phyloP scores from a whole-genome alignment of 371 early-diverging fungal genomes.

The Thermomucor indicae-seudaticae region DNA sequence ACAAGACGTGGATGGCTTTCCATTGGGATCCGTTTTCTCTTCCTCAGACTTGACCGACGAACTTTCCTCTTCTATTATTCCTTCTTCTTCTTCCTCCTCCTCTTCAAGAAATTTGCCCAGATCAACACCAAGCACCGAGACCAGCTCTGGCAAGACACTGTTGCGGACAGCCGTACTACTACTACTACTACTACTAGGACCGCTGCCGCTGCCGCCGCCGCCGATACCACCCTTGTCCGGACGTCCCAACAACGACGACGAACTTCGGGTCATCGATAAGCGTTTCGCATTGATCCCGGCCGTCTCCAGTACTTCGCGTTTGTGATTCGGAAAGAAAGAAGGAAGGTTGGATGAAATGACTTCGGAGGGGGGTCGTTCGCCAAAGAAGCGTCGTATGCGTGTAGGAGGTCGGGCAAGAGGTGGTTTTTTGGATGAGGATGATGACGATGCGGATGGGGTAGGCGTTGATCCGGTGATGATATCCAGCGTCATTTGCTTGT shows the following conservation, averaged over 20 bases:
- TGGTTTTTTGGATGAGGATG: conserved; percentile 1
- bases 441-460: conserved; percentile 1
- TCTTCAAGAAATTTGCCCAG: conserved; percentile 43
- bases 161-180: conserved; percentile 26
- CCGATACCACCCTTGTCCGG: too few relatives aligned
- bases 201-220: too few relatives aligned
- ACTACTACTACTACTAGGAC: conserved; percentile 16
- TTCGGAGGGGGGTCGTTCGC: conserved; percentile 92
- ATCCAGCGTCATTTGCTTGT: conserved; percentile 21
- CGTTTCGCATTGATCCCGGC: conserved; percentile 49
- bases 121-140: conserved; percentile 44
- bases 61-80: neutral
- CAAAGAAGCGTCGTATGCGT: conserved; percentile 64
- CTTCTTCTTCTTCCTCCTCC: conserved; percentile 30
- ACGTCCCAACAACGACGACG: conserved; percentile 19
- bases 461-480: conserved; percentile 21
- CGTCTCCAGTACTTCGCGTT: conserved; percentile 43
- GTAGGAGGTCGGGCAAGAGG: conserved; percentile 13
- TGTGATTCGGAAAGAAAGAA: conserved; percentile 82
- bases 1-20: neutral
- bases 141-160: conserved; percentile 47
- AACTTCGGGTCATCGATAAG: conserved; percentile 37
- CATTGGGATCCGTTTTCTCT: neutral
- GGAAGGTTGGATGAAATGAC: conserved; percentile 83
- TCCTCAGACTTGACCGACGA: neutral